Conservation (phyloP, 2,329 filamentous ascomycete species). For the Sarocladium oryzae region DNA sequence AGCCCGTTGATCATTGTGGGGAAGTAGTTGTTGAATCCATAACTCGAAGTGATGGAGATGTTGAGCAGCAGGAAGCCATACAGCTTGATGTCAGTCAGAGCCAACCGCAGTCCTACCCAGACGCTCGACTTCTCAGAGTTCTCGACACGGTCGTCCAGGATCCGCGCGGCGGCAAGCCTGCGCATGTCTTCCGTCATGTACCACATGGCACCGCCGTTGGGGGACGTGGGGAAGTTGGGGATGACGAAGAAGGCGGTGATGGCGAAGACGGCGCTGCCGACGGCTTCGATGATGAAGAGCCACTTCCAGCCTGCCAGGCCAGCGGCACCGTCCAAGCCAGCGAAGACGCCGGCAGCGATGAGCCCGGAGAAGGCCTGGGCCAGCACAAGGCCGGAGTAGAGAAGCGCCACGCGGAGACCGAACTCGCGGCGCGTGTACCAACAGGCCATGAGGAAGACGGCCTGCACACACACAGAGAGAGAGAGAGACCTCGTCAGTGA, state of each 20-base stretch:
- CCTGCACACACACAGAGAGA: too few relatives aligned
- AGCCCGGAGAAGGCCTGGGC: slow-evolving; percentile 18
- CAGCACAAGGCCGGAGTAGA: slow-evolving; percentile 18
- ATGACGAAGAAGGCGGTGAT: slow-evolving; percentile 11
- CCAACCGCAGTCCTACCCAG: neutral
- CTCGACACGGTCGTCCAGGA: slow-evolving; percentile 15
- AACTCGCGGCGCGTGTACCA: slow-evolving; percentile 21
- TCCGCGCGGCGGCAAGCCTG: slow-evolving; percentile 14
- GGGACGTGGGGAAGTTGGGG: slow-evolving; percentile 10
- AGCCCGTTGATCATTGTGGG: slow-evolving; percentile 20
- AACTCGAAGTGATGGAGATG: slow-evolving; percentile 14
- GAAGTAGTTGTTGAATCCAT: slow-evolving; percentile 29
- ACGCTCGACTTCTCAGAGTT: slow-evolving; percentile 6
- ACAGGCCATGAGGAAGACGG: slow-evolving; percentile 15
- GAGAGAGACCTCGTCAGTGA: too few relatives aligned
- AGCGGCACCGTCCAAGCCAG: slow-evolving; percentile 24
- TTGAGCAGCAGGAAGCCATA: slow-evolving; percentile 1
- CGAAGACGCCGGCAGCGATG: slow-evolving; percentile 24
- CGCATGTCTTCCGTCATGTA: slow-evolving; percentile 12
- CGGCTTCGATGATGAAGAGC: slow-evolving; percentile 62
- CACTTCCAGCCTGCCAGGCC: slow-evolving; percentile 57
- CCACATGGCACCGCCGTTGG: slow-evolving; percentile 11
- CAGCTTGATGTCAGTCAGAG: neutral
- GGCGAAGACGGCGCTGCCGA: slow-evolving; percentile 19
- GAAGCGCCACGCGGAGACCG: slow-evolving; percentile 16